Percentiles rank a stretch among this genome's conserved stretches.
Evolutionary conservation across 306 rosid species (phyloP).

Genomic region (Chamaecrista fasciculata): DNA sequence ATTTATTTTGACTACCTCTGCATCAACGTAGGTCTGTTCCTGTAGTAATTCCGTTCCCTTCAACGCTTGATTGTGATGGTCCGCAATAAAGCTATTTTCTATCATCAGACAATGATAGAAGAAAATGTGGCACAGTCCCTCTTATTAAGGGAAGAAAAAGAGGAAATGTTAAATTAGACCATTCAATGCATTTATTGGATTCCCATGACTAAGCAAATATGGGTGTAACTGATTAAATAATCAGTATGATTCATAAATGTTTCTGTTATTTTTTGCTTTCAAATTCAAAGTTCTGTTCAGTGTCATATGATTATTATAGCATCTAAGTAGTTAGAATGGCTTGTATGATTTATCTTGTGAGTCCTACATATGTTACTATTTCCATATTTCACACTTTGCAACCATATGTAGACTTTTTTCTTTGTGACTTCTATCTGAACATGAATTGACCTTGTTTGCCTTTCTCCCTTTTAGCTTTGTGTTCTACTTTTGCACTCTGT

Average conservation of each 20-base stretch:
- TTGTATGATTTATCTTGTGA: background rate
- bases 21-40: background rate
- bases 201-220: background rate
- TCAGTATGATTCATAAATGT: background rate
- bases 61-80: background rate
- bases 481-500: slow-evolving; percentile 66
- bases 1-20: background rate
- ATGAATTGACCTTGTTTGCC: slow-evolving; percentile 30
- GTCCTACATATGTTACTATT: background rate
- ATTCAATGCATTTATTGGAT: background rate
- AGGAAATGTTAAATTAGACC: background rate
- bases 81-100: slow-evolving; percentile 1
- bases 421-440: slow-evolving; percentile 28
- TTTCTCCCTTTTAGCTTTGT: slow-evolving; percentile 56
- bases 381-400: slow-evolving; percentile 11
- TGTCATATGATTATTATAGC: background rate
- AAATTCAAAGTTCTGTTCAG: background rate
- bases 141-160: background rate
- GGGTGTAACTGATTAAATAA: background rate
- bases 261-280: slow-evolving; percentile 13
- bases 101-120: background rate
- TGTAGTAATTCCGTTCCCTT: background rate
- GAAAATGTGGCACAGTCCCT: background rate
- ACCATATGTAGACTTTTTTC: slow-evolving; percentile 12
- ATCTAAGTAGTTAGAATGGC: slow-evolving; percentile 4